phyloP scores from a whole-genome alignment of 2,329 filamentous ascomycete species.

The Neofusicoccum umdonicola region DNA sequence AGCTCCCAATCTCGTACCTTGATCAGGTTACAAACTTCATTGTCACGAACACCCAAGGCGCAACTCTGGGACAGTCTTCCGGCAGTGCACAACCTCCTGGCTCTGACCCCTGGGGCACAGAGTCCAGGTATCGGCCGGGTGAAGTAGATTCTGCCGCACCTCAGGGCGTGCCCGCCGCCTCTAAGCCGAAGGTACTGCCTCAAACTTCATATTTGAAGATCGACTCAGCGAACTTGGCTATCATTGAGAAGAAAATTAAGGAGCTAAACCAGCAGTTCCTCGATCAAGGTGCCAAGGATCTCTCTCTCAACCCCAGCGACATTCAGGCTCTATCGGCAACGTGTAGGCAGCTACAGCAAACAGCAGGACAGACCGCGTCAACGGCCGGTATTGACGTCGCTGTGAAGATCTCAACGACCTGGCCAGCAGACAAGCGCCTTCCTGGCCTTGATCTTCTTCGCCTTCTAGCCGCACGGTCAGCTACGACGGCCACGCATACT shows the following conservation, averaged over 20 bases:
- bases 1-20: conserved; percentile 81
- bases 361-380: conserved; percentile 26
- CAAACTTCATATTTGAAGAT: conserved; percentile 79
- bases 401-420: conserved; percentile 70
- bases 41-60: conserved; percentile 81
- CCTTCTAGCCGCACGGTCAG: conserved; percentile 68
- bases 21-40: conserved; percentile 95
- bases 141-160: conserved; percentile 48
- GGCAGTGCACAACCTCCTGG: conserved; percentile 49
- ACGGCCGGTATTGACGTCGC: conserved; percentile 60
- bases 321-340: conserved; percentile 61
- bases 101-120: conserved; percentile 74
- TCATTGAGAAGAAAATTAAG: conserved; percentile 73
- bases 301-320: conserved; percentile 71
- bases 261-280: conserved; percentile 74
- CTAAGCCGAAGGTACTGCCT: conserved; percentile 64
- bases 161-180: conserved; percentile 31
- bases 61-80: conserved; percentile 65
- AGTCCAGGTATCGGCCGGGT: conserved; percentile 75
- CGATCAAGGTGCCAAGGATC: conserved; percentile 67
- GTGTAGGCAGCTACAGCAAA: conserved; percentile 61
- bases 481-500: conserved; percentile 61
- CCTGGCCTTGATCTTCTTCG: conserved; percentile 85
- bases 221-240: conserved; percentile 65
- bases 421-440: conserved; percentile 78